Conservation (phyloP, 116 monocot genomes). For the Papilionanthe hybrid region DNA sequence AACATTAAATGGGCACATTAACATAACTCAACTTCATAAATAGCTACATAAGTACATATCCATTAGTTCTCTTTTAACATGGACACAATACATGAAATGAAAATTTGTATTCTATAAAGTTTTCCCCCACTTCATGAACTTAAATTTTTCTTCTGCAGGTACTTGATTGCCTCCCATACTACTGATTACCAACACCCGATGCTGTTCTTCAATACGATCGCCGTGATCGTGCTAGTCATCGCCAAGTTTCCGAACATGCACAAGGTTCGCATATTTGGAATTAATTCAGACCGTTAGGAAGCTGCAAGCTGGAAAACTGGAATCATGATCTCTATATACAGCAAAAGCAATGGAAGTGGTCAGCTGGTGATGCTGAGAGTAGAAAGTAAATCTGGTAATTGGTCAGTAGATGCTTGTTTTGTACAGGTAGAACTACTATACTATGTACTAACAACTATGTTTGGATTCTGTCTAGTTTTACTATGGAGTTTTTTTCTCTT, state of each 20-base stretch:
- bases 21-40: too few relatives aligned
- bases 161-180: conserved; percentile 23
- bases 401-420: neutral
- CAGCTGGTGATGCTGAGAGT: too few relatives aligned
- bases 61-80: too few relatives aligned
- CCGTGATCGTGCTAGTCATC: conserved; percentile 16
- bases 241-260: conserved; percentile 25
- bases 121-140: neutral
- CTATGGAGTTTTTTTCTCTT: too few relatives aligned
- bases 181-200: conserved; percentile 23
- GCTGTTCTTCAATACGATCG: conserved; percentile 17
- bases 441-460: neutral
- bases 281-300: conserved; percentile 13
- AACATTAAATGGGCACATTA: too few relatives aligned
- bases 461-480: too few relatives aligned
- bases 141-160: conserved; percentile 7
- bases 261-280: conserved; percentile 21
- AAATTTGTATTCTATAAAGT: neutral
- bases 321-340: neutral
- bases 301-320: neutral
- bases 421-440: conserved; percentile 1
- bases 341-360: neutral
- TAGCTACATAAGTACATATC: too few relatives aligned
- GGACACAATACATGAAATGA: too few relatives aligned
- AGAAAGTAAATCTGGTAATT: neutral